A percentile compares a stretch with the other conserved stretches of the same genome.
These are phyloP conservation scores for Zygotorulaspora sp. DNA, from an alignment of 805 yeast genomes.

Conservation along the genomic window DNA sequence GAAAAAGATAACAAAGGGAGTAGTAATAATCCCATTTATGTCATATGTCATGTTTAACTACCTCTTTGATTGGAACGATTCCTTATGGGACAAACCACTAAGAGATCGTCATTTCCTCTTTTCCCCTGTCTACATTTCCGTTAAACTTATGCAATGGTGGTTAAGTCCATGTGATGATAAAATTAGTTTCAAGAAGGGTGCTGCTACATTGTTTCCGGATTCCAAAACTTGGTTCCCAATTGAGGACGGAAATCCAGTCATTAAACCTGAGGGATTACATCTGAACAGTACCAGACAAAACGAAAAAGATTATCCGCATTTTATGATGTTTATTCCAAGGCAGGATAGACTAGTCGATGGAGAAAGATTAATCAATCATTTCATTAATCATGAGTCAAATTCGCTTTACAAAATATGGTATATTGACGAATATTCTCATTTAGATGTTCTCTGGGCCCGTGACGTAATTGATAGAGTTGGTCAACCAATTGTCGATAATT, in stretches of 20 bases:
- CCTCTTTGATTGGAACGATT: conserved; percentile 82
- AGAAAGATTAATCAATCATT: conserved; percentile 56
- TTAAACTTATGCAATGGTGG: conserved; percentile 93
- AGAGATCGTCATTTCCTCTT: conserved; percentile 75
- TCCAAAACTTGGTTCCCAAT: conserved; percentile 51
- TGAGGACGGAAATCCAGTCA: conserved; percentile 13
- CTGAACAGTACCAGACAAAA: conserved; percentile 34
- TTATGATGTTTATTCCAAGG: conserved; percentile 66
- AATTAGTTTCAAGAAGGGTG: conserved; percentile 41
- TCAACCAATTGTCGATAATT: conserved; percentile 37
- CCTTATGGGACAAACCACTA: conserved; percentile 63
- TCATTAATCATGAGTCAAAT: conserved; percentile 51
- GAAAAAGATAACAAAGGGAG: conserved; percentile 47
- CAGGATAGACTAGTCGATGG: conserved; percentile 79
- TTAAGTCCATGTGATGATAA: conserved; percentile 41
- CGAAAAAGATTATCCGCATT: conserved; percentile 45
- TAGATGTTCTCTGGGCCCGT: conserved; percentile 91
- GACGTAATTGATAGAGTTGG: conserved; percentile 69
- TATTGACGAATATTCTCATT: conserved; percentile 68
- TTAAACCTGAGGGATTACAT: conserved; percentile 19
- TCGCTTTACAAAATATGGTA: conserved; percentile 31
- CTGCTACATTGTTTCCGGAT: conserved; percentile 46
- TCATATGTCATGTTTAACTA: conserved; percentile 84
- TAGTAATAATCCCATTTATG: conserved; percentile 52
- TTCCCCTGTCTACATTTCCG: conserved; percentile 78